Percentiles rank a stretch among this genome's conserved stretches.
These are phyloP conservation scores for barley (Hordeum vulgare) DNA, from an alignment of 176 grass and related monocot genomes.

Conservation along the genomic window MorexV3_pseudomolecules_assembly NC_058520.1:181931838-181932337, in stretches of 20 bases:
- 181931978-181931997: constrained; percentile 94
- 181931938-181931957: constrained; percentile 58
- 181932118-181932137: constrained; percentile 77
- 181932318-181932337: not conserved
- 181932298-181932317: not conserved
- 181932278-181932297: constrained; percentile 10
- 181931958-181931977: constrained; percentile 95
- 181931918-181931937: constrained; percentile 99
- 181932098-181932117: constrained; percentile 76
- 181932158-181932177: constrained; percentile 10
- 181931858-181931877: constrained; percentile 61
- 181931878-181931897: constrained; percentile 47
- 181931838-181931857: not conserved
- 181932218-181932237: not conserved
- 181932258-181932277: not conserved
- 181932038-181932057: constrained; percentile 91
- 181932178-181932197: constrained; percentile 16
- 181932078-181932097: constrained; percentile 83
- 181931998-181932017: constrained; percentile 34
- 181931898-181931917: constrained; percentile 69
- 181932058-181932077: constrained; percentile 71
- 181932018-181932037: constrained; percentile 86
- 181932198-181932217: not conserved
- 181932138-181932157: constrained; percentile 61
- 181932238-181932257: not conserved